Evolutionary conservation across 495 filamentous ascomycete species (phyloP), one percentile per base, ranked within the genome.

Genomic region (Cercophora samala): DNA sequence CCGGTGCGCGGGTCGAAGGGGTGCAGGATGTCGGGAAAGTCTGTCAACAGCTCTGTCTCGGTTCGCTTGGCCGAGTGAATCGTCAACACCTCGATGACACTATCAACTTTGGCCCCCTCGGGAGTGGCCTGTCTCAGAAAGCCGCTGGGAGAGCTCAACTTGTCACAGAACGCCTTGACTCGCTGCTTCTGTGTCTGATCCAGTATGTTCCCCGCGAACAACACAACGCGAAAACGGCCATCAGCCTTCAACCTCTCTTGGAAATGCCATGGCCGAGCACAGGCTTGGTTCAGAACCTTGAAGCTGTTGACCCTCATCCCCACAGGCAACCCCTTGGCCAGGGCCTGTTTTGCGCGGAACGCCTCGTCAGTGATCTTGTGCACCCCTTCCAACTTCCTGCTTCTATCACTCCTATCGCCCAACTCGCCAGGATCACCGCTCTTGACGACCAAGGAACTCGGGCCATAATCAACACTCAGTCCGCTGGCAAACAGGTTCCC

Each of bases 191-290:
- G 77, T 4, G 23, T 37, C 4, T 74, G 5, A 22, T 75, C 52
- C 1, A 76, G 67, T 15, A 91, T 72, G 74, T 90, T 83, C 3
- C 89, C 90, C 0, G 83, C 85, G 53, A 91, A 85, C 24, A 90
- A 62, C n/a, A 92, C 82, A 59, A 92, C 74, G 1, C 89, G 75
- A 80, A 86, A 93, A 5, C 84, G 79, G 0, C 90, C 90, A 70
- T 91, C 86, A 0, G 81, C 70, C 18, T 74, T 74, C 0, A 83
- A 68, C 19, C 72, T 64, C 67, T 80, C 68, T 18, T 80, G 79
- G 29, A 89, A 76, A 60, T 87, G 86, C 76, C 82, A 79, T 4
- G 86, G 85, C 42, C 87, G 83, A 0, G 80, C 88, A 69, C 88
- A 86, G 3, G 84, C 80, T 70, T 87, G 84, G 53, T 82, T 83